A percentile compares a stretch with the other conserved stretches of the same genome.
These are phyloP conservation scores for Umbelopsis sp. DNA, from an alignment of 192 early-diverging fungal genomes.

Conservation along the genomic window DNA sequence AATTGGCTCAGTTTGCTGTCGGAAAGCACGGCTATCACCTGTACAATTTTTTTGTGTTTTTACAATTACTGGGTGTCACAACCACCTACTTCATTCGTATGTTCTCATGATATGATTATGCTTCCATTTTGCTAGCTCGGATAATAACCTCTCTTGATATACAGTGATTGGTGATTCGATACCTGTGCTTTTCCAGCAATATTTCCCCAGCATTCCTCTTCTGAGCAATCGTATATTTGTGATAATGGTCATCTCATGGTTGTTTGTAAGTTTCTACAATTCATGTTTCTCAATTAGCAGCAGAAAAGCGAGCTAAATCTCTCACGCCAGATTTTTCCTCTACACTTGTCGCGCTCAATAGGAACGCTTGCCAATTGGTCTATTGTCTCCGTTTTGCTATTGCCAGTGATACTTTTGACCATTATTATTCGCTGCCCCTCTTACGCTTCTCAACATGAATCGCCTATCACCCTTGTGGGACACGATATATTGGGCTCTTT, in stretches of 20 bases:
- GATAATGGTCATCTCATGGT: constrained; percentile 37
- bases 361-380: constrained; percentile 61
- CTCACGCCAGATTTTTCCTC: constrained; percentile 53
- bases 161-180: constrained; percentile 57
- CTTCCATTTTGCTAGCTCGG: constrained; percentile 8
- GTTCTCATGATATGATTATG: constrained; percentile 1
- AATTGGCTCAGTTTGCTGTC: constrained; percentile 52
- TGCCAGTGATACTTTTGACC: constrained; percentile 62
- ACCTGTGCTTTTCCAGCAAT: constrained; percentile 44
- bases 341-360: constrained; percentile 64
- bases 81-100: constrained; percentile 65
- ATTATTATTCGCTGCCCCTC: constrained; percentile 62
- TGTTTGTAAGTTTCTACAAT: constrained; percentile 28
- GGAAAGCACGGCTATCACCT: constrained; percentile 57
- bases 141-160: not conserved
- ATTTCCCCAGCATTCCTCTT: constrained; percentile 34
- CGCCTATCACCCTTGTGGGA: constrained; percentile 56
- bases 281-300: not conserved
- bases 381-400: constrained; percentile 58
- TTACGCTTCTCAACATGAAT: constrained; percentile 52
- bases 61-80: constrained; percentile 63
- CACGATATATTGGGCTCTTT: constrained; percentile 63
- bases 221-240: constrained; percentile 35
- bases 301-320: not conserved
- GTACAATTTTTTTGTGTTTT: constrained; percentile 57